Percentiles rank a stretch among this genome's conserved stretches.
These are phyloP conservation scores for Cyberlindnera subsufficiens DNA, from an alignment of 805 yeast species.

Conservation along the genomic window DNA sequence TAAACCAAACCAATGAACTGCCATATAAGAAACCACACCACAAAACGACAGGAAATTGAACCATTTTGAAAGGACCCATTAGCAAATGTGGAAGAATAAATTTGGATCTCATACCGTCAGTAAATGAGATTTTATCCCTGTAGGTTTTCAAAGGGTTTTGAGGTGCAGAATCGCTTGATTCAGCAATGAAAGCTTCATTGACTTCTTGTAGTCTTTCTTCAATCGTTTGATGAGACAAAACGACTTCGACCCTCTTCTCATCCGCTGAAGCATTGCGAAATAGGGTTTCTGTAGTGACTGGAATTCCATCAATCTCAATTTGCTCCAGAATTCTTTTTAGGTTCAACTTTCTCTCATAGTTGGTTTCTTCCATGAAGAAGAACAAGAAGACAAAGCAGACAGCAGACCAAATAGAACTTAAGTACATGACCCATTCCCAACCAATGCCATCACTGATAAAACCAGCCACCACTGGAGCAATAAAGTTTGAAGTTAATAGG, in stretches of 20 bases:
- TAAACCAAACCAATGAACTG: conserved; percentile 41
- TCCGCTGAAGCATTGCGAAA: conserved; percentile 1
- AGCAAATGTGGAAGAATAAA: conserved; percentile 27
- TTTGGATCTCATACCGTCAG: conserved; percentile 29
- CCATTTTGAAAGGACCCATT: conserved; percentile 35
- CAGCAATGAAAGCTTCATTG: conserved; percentile 27
- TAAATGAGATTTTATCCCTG: conserved; percentile 37
- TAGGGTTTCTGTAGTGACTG: no score
- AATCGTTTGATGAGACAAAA: conserved; percentile 12
- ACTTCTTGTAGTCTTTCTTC: conserved; percentile 15
- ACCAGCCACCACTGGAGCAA: conserved; percentile 58
- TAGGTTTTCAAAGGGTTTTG: conserved; percentile 29
- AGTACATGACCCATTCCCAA: conserved; percentile 48
- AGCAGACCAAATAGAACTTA: conserved; percentile 42
- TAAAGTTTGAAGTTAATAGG: conserved; percentile 46
- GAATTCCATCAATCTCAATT: conserved; percentile 5
- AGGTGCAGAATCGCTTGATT: conserved; percentile 16
- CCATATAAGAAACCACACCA: conserved; percentile 57
- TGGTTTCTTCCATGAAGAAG: conserved; percentile 51
- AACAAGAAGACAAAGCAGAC: conserved; percentile 33
- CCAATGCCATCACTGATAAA: conserved; percentile 44
- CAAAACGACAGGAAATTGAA: conserved; percentile 47
- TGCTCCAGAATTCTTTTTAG: conserved; percentile 8
- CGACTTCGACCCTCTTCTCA: conserved; percentile 7
- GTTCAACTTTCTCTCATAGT: conserved; percentile 30